phyloP scores from a whole-genome alignment of 129 eudicot genomes.

The Helianthus annuus region DNA sequence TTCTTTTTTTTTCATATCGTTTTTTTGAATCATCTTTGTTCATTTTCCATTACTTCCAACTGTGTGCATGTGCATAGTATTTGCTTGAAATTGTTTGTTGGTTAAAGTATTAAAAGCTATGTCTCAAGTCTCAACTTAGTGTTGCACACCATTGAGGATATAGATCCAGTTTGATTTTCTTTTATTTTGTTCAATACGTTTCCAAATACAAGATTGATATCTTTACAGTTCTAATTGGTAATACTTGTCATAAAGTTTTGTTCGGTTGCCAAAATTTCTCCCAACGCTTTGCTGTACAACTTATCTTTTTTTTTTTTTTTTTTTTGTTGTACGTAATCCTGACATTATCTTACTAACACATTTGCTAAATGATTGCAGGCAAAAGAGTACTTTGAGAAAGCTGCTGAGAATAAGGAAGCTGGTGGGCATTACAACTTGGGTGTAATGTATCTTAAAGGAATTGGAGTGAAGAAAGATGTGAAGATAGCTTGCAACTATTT shows the following conservation, averaged over 20 bases:
- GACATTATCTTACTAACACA: conserved; percentile 1
- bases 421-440: conserved; percentile 97
- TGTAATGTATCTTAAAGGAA: conserved; percentile 88
- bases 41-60: conserved; percentile 12
- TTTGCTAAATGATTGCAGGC: conserved; percentile 49
- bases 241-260: conserved; percentile 3
- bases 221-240: background rate
- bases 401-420: conserved; percentile 91
- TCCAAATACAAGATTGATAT: background rate
- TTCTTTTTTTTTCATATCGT: background rate
- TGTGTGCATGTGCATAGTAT: background rate
- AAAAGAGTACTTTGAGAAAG: conserved; percentile 88
- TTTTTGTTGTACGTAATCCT: background rate
- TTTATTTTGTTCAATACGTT: background rate
- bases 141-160: conserved; percentile 14
- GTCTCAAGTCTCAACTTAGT: conserved; percentile 19
- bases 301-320: background rate
- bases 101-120: conserved; percentile 2
- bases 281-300: conserved; percentile 4
- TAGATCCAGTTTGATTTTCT: conserved; percentile 1
- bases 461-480: conserved; percentile 83
- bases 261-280: background rate
- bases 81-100: conserved; percentile 15
- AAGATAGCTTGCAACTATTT: conserved; percentile 76
- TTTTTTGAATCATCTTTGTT: background rate